Percentiles rank a stretch among this genome's conserved stretches.
These are phyloP conservation scores for Curvularia lunata DNA, from an alignment of 2,329 filamentous ascomycete species.

Conservation along the genomic window DNA sequence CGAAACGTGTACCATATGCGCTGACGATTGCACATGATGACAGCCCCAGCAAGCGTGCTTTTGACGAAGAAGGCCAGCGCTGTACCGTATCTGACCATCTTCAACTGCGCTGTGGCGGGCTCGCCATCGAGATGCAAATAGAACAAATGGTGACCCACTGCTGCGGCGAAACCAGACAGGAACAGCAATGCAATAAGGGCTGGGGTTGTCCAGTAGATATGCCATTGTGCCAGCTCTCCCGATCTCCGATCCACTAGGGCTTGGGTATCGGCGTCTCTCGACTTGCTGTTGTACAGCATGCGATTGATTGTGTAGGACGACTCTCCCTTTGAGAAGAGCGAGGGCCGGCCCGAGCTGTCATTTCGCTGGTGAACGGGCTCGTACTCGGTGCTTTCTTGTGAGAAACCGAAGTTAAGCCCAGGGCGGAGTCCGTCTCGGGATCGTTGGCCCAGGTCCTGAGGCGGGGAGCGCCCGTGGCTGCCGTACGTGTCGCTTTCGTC, in stretches of 20 bases:
- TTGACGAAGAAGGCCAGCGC: slow-evolving; percentile 49
- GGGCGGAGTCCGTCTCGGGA: slow-evolving; percentile 23
- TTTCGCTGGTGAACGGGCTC: slow-evolving; percentile 25
- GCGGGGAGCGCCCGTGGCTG: slow-evolving; percentile 17
- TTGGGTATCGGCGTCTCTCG: slow-evolving; percentile 41
- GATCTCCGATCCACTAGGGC: slow-evolving; percentile 41
- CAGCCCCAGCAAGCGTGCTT: slow-evolving; percentile 43
- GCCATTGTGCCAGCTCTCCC: slow-evolving; percentile 46
- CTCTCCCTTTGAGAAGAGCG: slow-evolving; percentile 24
- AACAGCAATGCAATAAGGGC: slow-evolving; percentile 39
- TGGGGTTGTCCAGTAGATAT: slow-evolving; percentile 46
- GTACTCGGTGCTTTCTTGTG: slow-evolving; percentile 26
- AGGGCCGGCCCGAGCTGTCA: slow-evolving; percentile 19
- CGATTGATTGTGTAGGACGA: slow-evolving; percentile 28
- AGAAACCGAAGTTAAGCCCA: slow-evolving; percentile 25
- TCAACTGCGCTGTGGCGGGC: slow-evolving; percentile 40
- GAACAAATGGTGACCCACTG: slow-evolving; percentile 47
- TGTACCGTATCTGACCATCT: slow-evolving; percentile 46
- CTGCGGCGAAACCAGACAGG: slow-evolving; percentile 39
- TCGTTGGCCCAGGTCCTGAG: slow-evolving; percentile 14
- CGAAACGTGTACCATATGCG: slow-evolving; percentile 49
- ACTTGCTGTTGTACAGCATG: slow-evolving; percentile 36
- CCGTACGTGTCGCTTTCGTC: slow-evolving; percentile 18
- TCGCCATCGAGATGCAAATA: slow-evolving; percentile 41
- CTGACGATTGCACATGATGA: slow-evolving; percentile 47